Conservation (phyloP, 768 basidiomycete species). For the Boletus vinaceobasis region DNA sequence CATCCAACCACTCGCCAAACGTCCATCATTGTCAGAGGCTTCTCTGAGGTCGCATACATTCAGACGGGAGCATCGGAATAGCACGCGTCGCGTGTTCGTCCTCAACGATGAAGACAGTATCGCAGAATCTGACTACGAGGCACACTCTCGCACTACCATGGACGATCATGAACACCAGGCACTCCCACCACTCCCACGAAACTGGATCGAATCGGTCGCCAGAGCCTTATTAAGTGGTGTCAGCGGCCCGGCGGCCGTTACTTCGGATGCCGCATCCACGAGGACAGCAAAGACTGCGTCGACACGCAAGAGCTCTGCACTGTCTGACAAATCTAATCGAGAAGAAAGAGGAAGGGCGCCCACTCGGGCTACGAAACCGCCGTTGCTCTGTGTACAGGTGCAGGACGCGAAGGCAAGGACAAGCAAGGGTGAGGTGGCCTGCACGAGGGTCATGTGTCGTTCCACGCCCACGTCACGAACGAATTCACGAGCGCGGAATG, state of each 20-base stretch:
- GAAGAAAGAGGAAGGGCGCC: constrained; percentile 16
- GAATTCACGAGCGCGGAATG: constrained; percentile 40
- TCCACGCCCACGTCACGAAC: constrained; percentile 68
- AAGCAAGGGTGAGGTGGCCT: constrained; percentile 39
- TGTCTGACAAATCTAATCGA: constrained; percentile 27
- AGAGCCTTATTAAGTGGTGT: constrained; percentile 59
- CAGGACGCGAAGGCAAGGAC: constrained; percentile 29
- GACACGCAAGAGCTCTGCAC: constrained; percentile 22
- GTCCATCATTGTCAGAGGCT: constrained; percentile 29
- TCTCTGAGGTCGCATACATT: constrained; percentile 33
- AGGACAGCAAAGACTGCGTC: constrained; percentile 19
- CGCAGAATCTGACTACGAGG: constrained; percentile 19
- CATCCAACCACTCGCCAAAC: constrained; percentile 36
- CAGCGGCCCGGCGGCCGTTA: constrained; percentile 35
- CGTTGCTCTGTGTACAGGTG: constrained; percentile 32
- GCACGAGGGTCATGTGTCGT: constrained; percentile 59
- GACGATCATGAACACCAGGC: constrained; percentile 31
- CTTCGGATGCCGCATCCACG: constrained; percentile 22
- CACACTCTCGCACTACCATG: constrained; percentile 27
- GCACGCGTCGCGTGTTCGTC: constrained; percentile 29
- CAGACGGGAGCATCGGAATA: constrained; percentile 22
- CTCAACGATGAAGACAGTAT: constrained; percentile 33
- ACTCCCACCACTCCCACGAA: constrained; percentile 55
- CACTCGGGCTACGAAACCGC: constrained; percentile 24
- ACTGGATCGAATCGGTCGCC: constrained; percentile 73